Evolutionary conservation across 768 basidiomycete genomes (phyloP), one percentile per base, ranked within the genome.

Genomic region (Kwoniella heveanensis): DNA sequence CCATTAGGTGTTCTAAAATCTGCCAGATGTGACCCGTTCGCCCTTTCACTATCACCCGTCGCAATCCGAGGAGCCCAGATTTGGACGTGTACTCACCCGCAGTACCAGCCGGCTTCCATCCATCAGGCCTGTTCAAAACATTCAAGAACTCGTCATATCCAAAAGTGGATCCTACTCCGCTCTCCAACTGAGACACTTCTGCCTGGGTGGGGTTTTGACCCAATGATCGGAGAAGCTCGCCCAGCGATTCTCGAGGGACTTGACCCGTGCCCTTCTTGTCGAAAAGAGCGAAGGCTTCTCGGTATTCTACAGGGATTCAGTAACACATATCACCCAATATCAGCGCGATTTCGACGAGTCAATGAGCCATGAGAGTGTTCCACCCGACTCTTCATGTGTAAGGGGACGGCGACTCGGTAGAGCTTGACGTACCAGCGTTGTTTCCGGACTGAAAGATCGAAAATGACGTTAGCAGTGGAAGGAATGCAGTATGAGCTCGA

Each of bases 131-230:
- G 79, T 97, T 95, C 59, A 99, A 84, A 71, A 99, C 93, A 21
- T 86, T 83, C 65, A 96, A 80, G 81, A 99, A 99, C 0, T 90
- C 86, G 80, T 90, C 88, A 83, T 13, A 81, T 83, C 70, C 69
- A 91, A 91, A 90, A 61, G 94, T 90, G 62, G 87, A 83, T 17
- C 91, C 91, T 2, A 91, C 87, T 15, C 82, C 78, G 4, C 83
- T 81, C 27, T 90, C 85, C 67, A 98, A 87, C 21, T 92, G 89
- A 9, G 86, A 85, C 3, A 98, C 93, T 80, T 99, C 94, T n/a
- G 90, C 88, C 79, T 98, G 96, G 0, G 95, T 98, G n/a, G 96
- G 96, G 79, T 99, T 99, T 83, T 98, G 96, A 1, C 96, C 96
- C 2, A 99, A 83, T 0, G 92, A 92, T 48, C 96, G 86, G 17